These are phyloP conservation scores for Hanseniaspora vineae DNA, from an alignment of 805 yeast species.

Conservation along the genomic window DNA sequence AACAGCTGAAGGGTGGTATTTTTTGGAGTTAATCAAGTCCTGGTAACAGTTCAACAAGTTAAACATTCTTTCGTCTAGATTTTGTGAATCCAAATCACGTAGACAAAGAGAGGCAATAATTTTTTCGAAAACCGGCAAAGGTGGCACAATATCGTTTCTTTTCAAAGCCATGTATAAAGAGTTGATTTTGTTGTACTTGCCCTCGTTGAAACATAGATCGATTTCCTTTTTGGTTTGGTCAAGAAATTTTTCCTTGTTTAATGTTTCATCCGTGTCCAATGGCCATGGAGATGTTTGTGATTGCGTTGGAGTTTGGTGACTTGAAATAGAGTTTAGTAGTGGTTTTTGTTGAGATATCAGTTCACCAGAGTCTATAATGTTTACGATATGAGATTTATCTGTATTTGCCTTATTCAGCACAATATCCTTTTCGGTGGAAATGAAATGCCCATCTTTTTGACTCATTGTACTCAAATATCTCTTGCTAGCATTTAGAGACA, in stretches of 20 bases:
- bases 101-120: slow-evolving; percentile 41
- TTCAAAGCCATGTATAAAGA: slow-evolving; percentile 28
- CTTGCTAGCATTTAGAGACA: too few species aligned
- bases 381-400: too few species aligned
- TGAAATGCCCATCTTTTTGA: too few species aligned
- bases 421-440: too few species aligned
- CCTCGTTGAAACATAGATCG: slow-evolving; percentile 11
- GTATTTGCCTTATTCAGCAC: too few species aligned
- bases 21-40: slow-evolving; percentile 38
- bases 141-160: slow-evolving; percentile 34
- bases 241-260: slow-evolving; percentile 22
- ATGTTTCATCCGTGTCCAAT: slow-evolving; percentile 18
- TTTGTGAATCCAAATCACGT: slow-evolving; percentile 37
- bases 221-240: slow-evolving; percentile 22
- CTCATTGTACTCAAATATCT: too few species aligned
- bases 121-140: slow-evolving; percentile 37
- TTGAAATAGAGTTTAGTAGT: neutral
- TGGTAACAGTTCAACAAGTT: slow-evolving; percentile 54
- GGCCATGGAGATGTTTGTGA: slow-evolving; percentile 15
- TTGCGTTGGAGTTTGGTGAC: neutral
- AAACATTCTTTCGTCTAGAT: slow-evolving; percentile 48
- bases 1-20: slow-evolving; percentile 39
- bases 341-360: too few species aligned
- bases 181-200: slow-evolving; percentile 24
- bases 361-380: too few species aligned